phyloP scores from a whole-genome alignment of 2,329 filamentous ascomycete genomes.

The Cladorrhinum sp. region DNA sequence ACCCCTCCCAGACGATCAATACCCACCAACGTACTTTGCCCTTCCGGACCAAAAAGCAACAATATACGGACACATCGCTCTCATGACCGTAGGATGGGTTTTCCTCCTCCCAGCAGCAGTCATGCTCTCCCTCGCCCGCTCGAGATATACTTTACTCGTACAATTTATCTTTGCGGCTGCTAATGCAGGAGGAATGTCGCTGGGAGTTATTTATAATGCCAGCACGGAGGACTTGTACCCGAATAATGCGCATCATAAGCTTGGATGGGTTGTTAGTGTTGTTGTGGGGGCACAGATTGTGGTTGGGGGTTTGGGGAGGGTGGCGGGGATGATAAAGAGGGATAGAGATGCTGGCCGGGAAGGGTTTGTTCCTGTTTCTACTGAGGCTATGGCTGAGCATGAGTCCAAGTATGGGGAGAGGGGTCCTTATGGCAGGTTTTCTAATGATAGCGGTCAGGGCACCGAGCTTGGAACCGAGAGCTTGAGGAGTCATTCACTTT shows the following conservation, averaged over 20 bases:
- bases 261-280: constrained; percentile 80
- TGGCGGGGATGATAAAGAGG: constrained; percentile 45
- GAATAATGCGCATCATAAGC: constrained; percentile 82
- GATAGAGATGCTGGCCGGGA: no score
- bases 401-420: constrained; percentile 39
- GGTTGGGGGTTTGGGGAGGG: constrained; percentile 62
- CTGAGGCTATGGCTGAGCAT: constrained; percentile 52
- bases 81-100: constrained; percentile 71
- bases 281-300: constrained; percentile 67
- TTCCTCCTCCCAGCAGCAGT: constrained; percentile 75
- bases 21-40: constrained; percentile 57
- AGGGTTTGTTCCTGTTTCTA: constrained; percentile 61
- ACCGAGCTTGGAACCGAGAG: constrained; percentile 68
- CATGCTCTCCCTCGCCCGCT: constrained; percentile 80
- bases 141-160: constrained; percentile 64
- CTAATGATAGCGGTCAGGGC: constrained; percentile 70
- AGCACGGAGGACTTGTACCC: constrained; percentile 83
- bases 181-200: constrained; percentile 62
- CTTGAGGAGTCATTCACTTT: constrained; percentile 61
- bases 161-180: constrained; percentile 66
- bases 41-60: constrained; percentile 49
- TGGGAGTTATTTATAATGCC: constrained; percentile 71
- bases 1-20: constrained; percentile 31
- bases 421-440: constrained; percentile 49
- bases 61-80: constrained; percentile 66